A percentile compares a stretch with the other conserved stretches of the same genome.
phyloP scores from a whole-genome alignment of 768 basidiomycete species.

The Hebeloma cylindrosporum region DNA sequence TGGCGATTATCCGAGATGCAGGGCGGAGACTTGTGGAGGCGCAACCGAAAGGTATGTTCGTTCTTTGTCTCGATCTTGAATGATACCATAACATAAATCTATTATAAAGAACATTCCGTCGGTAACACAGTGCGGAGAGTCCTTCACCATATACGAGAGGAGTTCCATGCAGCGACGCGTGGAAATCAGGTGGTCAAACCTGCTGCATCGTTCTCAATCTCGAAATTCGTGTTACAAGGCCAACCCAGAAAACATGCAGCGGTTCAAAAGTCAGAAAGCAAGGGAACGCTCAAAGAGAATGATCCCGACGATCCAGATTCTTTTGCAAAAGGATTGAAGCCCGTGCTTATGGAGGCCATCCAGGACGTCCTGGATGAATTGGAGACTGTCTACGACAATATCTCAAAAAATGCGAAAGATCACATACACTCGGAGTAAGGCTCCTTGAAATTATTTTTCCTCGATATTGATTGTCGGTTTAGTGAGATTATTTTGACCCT shows the following conservation, averaged over 20 bases:
- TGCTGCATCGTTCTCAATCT: slow-evolving; percentile 61
- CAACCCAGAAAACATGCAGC: slow-evolving; percentile 59
- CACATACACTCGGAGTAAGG: slow-evolving; percentile 98
- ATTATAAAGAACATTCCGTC: slow-evolving; percentile 78
- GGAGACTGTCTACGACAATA: slow-evolving; percentile 92
- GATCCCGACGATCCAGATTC: slow-evolving; percentile 77
- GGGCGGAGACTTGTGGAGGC: slow-evolving; percentile 84
- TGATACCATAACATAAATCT: slow-evolving; percentile 4
- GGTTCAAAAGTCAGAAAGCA: slow-evolving; percentile 48
- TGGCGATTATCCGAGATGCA: slow-evolving; percentile 73
- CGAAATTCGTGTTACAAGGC: slow-evolving; percentile 80
- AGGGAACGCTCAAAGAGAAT: slow-evolving; percentile 62
- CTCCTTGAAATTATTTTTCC: slow-evolving; percentile 7
- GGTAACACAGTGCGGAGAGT: slow-evolving; percentile 94
- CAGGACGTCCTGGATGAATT: slow-evolving; percentile 95
- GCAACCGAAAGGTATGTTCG: slow-evolving; percentile 90
- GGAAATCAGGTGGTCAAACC: slow-evolving; percentile 38
- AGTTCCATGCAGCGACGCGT: slow-evolving; percentile 79
- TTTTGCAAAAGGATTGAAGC: slow-evolving; percentile 78
- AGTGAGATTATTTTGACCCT: slow-evolving; percentile 87
- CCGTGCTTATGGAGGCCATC: slow-evolving; percentile 94
- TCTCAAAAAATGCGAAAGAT: slow-evolving; percentile 91
- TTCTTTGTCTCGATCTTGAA: too few relatives aligned
- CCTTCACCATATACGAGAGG: slow-evolving; percentile 91
- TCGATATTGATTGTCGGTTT: slow-evolving; percentile 7